Evolutionary conservation across 495 filamentous ascomycete genomes (phyloP).

Genomic region (Penicillium flavigenum): DNA sequence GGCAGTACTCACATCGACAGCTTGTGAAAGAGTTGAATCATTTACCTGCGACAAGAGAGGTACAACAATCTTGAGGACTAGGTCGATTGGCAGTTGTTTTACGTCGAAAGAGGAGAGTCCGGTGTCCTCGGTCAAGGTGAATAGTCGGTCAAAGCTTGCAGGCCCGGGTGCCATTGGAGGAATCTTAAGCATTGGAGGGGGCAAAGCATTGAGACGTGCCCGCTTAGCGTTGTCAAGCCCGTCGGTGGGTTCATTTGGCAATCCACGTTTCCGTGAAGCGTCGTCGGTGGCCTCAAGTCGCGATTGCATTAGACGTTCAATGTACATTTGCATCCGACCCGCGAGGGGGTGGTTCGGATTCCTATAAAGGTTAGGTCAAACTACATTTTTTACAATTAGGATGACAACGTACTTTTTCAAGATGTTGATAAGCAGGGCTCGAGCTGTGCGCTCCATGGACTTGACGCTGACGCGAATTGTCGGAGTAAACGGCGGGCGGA

Average conservation of each 20-base stretch:
- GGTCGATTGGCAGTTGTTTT: conserved; percentile 65
- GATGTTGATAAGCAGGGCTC: conserved; percentile 76
- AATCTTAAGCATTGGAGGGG: conserved; percentile 52
- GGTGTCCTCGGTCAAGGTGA: conserved; percentile 74
- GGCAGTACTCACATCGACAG: conserved; percentile 54
- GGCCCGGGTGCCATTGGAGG: conserved; percentile 71
- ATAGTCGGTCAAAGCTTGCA: conserved; percentile 74
- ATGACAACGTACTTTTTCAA: conserved; percentile 60
- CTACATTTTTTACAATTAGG: background rate
- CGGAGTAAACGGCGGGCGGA: conserved; percentile 71
- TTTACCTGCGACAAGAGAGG: conserved; percentile 66
- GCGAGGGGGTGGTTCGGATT: conserved; percentile 67
- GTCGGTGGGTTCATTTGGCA: conserved; percentile 64
- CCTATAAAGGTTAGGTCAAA: conserved; percentile 39
- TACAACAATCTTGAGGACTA: conserved; percentile 75
- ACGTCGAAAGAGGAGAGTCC: conserved; percentile 79
- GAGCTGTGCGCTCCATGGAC: conserved; percentile 91
- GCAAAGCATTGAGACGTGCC: conserved; percentile 60
- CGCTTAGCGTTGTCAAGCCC: conserved; percentile 69
- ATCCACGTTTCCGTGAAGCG: conserved; percentile 69
- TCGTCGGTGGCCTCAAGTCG: conserved; percentile 72
- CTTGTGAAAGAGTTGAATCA: conserved; percentile 60
- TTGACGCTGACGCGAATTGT: conserved; percentile 77
- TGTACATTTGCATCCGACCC: conserved; percentile 74
- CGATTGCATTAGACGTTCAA: conserved; percentile 73